These are phyloP conservation scores for Calamus simplicifolius DNA, from an alignment of 176 grass and related monocot genomes.

Conservation along the genomic window DNA sequence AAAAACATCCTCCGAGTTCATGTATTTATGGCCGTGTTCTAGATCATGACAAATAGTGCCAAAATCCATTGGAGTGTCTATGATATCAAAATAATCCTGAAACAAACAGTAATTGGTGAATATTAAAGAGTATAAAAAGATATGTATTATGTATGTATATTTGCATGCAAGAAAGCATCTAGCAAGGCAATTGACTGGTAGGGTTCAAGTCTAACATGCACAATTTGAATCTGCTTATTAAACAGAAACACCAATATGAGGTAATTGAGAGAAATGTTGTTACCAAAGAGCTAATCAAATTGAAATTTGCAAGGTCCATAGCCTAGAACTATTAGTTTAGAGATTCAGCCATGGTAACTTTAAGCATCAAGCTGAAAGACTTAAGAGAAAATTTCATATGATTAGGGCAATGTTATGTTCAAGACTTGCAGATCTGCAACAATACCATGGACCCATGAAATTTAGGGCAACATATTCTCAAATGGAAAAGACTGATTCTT, in stretches of 20 bases:
- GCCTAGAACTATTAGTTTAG: background rate
- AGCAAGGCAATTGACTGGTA: background rate
- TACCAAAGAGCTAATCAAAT: background rate
- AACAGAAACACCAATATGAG: too few species aligned
- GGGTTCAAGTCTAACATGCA: too few species aligned
- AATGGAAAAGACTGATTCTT: too few species aligned
- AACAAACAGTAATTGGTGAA: slow-evolving; percentile 1
- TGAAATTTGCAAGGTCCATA: background rate
- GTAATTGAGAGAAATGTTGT: too few species aligned
- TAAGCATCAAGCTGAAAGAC: background rate
- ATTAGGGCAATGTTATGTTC: too few species aligned
- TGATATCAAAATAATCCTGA: slow-evolving; percentile 97
- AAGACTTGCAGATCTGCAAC: too few species aligned
- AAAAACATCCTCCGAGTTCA: slow-evolving; percentile 87
- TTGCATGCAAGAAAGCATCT: background rate
- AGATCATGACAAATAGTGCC: slow-evolving; percentile 81
- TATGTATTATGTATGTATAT: background rate
- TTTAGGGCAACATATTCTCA: too few species aligned
- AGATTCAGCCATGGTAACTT: background rate
- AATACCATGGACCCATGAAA: too few species aligned
- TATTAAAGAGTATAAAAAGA: background rate
- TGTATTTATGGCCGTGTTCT: slow-evolving; percentile 66
- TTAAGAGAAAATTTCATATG: too few species aligned
- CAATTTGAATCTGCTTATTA: too few species aligned
- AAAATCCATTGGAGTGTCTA: slow-evolving; percentile 99